These are phyloP conservation scores for Solanum dulcamara DNA, from an alignment of 257 asterid species.

Conservation along the genomic window DNA sequence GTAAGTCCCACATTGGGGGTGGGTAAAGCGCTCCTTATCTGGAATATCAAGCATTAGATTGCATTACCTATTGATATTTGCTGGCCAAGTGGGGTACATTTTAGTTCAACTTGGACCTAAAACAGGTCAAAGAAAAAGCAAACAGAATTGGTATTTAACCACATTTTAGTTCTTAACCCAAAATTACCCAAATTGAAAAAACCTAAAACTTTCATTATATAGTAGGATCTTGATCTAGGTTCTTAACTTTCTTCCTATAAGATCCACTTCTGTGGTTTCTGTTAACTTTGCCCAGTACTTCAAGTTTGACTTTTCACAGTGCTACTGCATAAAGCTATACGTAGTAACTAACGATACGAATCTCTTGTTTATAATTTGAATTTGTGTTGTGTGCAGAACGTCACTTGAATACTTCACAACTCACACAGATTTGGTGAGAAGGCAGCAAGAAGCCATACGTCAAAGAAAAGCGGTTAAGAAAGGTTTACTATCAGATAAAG, in stretches of 20 bases:
- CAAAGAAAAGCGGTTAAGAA: conserved; percentile 68
- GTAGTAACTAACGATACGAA: neutral
- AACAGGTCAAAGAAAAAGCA: neutral
- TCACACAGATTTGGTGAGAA: conserved; percentile 61
- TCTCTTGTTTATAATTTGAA: neutral
- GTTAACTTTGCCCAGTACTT: neutral
- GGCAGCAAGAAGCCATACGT: conserved; percentile 75
- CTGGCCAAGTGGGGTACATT: neutral
- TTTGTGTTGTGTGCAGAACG: conserved; percentile 19
- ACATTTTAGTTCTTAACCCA: neutral
- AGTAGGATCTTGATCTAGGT: neutral
- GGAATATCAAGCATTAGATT: neutral
- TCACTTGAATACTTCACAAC: conserved; percentile 82
- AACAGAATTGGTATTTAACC: neutral
- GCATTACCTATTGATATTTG: neutral
- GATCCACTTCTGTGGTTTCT: neutral
- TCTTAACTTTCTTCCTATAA: neutral
- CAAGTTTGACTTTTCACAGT: neutral
- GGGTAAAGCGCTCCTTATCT: no score
- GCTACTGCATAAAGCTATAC: neutral
- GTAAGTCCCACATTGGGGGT: no score
- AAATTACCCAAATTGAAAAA: neutral
- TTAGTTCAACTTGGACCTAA: neutral
- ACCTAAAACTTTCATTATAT: neutral
- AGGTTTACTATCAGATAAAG: conserved; percentile 79